Conservation (phyloP, 106 monocot species). For the Cymbidium sinense region DNA sequence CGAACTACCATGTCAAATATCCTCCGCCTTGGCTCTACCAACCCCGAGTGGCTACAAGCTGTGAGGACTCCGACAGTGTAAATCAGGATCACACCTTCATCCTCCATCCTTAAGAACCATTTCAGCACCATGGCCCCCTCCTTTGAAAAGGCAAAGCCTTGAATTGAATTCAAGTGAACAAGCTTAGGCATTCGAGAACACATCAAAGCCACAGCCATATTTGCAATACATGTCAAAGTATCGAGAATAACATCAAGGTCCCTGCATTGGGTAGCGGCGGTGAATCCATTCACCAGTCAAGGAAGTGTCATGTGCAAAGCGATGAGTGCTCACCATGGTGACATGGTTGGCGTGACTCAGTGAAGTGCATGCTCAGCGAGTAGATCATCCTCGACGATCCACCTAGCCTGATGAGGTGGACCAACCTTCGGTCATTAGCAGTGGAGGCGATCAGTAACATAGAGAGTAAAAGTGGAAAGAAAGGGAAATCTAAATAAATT, state of each 20-base stretch:
- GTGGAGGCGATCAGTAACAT: conserved; percentile 20
- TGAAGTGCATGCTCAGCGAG: conserved; percentile 22
- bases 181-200: conserved; percentile 37
- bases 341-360: conserved; percentile 23
- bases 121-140: too few species aligned
- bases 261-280: conserved; percentile 24
- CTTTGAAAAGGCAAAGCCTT: conserved; percentile 28
- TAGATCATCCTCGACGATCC: conserved; percentile 15
- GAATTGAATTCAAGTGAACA: conserved; percentile 43
- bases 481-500: conserved; percentile 24
- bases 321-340: conserved; percentile 23
- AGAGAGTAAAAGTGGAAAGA: conserved; percentile 20
- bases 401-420: conserved; percentile 8
- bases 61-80: conserved; percentile 30
- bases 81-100: conserved; percentile 35
- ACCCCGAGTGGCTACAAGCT: conserved; percentile 45
- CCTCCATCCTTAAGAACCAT: conserved; percentile 40
- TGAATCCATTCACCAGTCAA: conserved; percentile 41
- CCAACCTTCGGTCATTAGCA: too few species aligned
- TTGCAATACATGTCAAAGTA: conserved; percentile 63
- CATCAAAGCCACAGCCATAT: conserved; percentile 26
- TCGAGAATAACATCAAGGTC: conserved; percentile 42
- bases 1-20: conserved; percentile 24
- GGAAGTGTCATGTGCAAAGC: conserved; percentile 22
- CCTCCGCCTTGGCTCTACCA: conserved; percentile 25